phyloP scores from a whole-genome alignment of 2,329 filamentous ascomycete genomes.

The Aspergillus arachidicola region DNA sequence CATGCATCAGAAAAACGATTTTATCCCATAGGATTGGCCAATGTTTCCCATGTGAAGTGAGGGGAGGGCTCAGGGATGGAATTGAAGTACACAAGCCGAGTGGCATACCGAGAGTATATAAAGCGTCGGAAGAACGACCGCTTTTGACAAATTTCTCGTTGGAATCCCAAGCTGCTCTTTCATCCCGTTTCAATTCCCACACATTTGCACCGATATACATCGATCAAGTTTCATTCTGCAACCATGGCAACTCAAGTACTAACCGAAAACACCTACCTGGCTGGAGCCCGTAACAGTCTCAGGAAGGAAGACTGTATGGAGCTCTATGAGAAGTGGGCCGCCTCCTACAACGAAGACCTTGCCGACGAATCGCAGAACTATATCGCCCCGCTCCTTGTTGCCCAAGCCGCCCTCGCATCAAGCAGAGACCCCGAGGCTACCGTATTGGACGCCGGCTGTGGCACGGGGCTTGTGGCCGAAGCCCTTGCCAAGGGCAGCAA shows the following conservation, averaged over 20 bases:
- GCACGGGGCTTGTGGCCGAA: constrained; percentile 57
- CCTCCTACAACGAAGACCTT: constrained; percentile 48
- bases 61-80: background rate
- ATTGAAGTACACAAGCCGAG: background rate
- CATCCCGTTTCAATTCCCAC: background rate
- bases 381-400: constrained; percentile 45
- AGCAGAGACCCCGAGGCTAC: constrained; percentile 23
- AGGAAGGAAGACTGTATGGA: constrained; percentile 40
- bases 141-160: background rate
- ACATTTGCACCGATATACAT: background rate
- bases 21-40: background rate
- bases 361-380: constrained; percentile 41
- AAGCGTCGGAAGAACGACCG: background rate
- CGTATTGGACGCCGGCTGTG: constrained; percentile 60
- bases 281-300: constrained; percentile 40
- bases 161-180: background rate
- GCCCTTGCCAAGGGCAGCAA: constrained; percentile 49
- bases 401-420: constrained; percentile 33
- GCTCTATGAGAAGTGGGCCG: constrained; percentile 53
- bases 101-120: background rate
- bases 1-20: background rate
- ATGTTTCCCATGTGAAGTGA: background rate
- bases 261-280: constrained; percentile 27
- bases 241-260: constrained; percentile 16
- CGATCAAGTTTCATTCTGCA: background rate